Evolutionary conservation across 805 yeast genomes (phyloP).

Genomic region (Deakozyma indianensis): DNA sequence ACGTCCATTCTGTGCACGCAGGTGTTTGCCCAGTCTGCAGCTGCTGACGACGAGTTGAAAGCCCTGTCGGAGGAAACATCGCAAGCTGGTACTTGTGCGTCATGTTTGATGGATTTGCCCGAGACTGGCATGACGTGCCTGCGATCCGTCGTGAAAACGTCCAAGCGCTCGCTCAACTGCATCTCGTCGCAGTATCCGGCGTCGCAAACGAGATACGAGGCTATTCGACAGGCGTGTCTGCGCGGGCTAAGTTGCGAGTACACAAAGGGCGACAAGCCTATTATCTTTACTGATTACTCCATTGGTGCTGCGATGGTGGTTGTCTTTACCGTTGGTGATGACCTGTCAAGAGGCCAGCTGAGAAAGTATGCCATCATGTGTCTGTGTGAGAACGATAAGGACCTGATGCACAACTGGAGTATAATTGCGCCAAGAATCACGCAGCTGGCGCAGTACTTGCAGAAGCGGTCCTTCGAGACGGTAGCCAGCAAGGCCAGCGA

Average conservation of each 20-base stretch:
- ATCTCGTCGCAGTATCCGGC: slow-evolving; percentile 15
- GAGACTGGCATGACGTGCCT: not conserved
- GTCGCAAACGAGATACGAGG: slow-evolving; percentile 13
- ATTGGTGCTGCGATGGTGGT: slow-evolving; percentile 13
- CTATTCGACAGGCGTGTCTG: slow-evolving; percentile 16
- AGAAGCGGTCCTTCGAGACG: slow-evolving; percentile 2
- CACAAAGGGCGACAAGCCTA: slow-evolving; percentile 12
- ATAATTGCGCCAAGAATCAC: slow-evolving; percentile 10
- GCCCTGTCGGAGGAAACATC: not conserved
- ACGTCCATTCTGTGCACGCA: slow-evolving; percentile 18
- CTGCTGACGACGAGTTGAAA: slow-evolving; percentile 4
- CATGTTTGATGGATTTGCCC: slow-evolving; percentile 13
- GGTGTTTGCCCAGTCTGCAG: slow-evolving; percentile 8
- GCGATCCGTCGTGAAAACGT: not conserved
- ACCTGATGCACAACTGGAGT: slow-evolving; percentile 10
- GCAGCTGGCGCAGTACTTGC: slow-evolving; percentile 8
- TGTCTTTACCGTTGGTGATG: slow-evolving; percentile 13
- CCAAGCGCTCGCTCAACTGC: not conserved
- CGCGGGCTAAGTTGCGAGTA: slow-evolving; percentile 13
- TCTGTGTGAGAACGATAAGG: slow-evolving; percentile 12
- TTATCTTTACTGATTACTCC: slow-evolving; percentile 13
- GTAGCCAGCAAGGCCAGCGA: not conserved
- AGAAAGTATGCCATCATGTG: slow-evolving; percentile 14
- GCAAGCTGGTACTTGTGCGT: slow-evolving; percentile 8
- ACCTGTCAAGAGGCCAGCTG: slow-evolving; percentile 12